These are phyloP conservation scores for Gloeopeniophorella convolvens DNA, from an alignment of 768 basidiomycete species.

Conservation along the genomic window DNA sequence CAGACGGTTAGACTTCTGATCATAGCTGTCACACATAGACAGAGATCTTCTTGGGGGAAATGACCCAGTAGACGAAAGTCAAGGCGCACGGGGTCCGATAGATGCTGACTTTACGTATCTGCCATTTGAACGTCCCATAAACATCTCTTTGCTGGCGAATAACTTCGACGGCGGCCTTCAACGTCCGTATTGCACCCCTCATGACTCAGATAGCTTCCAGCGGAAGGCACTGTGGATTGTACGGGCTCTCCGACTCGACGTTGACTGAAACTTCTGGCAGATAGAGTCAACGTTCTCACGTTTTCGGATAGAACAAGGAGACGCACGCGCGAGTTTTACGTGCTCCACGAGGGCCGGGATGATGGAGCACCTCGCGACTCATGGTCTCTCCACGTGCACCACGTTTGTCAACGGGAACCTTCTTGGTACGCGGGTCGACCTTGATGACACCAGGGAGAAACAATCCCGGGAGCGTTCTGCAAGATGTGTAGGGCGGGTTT, in stretches of 20 bases:
- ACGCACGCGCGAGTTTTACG: conserved; percentile 75
- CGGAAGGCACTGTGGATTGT: conserved; percentile 75
- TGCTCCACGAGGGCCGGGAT: conserved; percentile 83
- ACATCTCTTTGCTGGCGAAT: conserved; percentile 37
- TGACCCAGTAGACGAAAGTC: not conserved
- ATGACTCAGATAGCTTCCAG: conserved; percentile 77
- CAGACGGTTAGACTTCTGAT: too few species aligned
- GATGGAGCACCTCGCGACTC: conserved; percentile 85
- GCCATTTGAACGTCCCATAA: conserved; percentile 48
- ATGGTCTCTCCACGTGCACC: conserved; percentile 81
- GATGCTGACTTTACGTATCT: conserved; percentile 26
- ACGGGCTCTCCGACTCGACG: conserved; percentile 87
- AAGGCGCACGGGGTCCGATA: not conserved
- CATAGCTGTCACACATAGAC: not conserved
- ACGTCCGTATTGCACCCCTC: conserved; percentile 63
- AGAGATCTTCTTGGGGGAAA: not conserved
- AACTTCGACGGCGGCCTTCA: conserved; percentile 53
- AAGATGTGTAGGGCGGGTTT: conserved; percentile 67
- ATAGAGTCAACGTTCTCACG: not conserved
- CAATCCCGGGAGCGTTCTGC: conserved; percentile 80
- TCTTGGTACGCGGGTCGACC: conserved; percentile 49
- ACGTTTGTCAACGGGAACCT: conserved; percentile 53
- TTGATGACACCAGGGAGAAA: conserved; percentile 82
- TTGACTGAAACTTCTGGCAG: conserved; percentile 46
- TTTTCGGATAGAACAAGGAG: not conserved